Evolutionary conservation across 2,329 filamentous ascomycete genomes (phyloP).

Genomic region (Aspergillus sp.): DNA sequence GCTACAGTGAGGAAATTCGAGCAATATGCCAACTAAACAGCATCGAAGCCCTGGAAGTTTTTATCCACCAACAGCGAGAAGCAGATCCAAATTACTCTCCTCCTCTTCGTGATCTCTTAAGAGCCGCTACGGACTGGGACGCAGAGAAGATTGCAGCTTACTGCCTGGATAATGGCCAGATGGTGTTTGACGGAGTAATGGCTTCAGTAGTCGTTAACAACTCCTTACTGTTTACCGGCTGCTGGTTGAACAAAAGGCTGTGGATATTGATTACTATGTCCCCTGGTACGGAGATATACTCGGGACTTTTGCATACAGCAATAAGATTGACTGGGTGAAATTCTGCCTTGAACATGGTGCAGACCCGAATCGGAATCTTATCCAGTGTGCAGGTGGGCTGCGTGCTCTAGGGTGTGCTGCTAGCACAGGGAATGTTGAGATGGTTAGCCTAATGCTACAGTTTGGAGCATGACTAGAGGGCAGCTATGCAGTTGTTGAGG

Average conservation of each 20-base stretch:
- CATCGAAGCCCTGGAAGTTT: slow-evolving; percentile 2
- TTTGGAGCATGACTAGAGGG: slow-evolving; percentile 4
- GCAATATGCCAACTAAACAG: background rate
- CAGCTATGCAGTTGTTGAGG: slow-evolving; percentile 10
- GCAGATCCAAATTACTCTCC: slow-evolving; percentile 1
- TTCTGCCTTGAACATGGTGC: slow-evolving; percentile 15
- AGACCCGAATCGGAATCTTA: slow-evolving; percentile 8
- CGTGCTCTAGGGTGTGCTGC: slow-evolving; percentile 5
- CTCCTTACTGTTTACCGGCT: slow-evolving; percentile 7
- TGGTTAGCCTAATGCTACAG: slow-evolving; percentile 2
- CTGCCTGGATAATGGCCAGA: background rate
- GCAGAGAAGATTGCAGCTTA: slow-evolving; percentile 3
- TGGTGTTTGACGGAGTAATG: background rate
- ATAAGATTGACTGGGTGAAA: slow-evolving; percentile 10
- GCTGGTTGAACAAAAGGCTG: slow-evolving; percentile 5
- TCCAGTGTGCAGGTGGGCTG: slow-evolving; percentile 1
- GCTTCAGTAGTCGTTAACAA: background rate
- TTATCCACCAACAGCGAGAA: slow-evolving; percentile 5
- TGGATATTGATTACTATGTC: background rate
- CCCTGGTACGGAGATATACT: slow-evolving; percentile 14
- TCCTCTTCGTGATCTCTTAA: background rate
- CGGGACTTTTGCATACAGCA: background rate
- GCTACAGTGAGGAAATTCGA: background rate
- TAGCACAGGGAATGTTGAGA: background rate
- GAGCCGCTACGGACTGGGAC: background rate